Base-by-base conservation (phyloP, 257 asterid species). In the Solanum chmielewskii region DNA sequence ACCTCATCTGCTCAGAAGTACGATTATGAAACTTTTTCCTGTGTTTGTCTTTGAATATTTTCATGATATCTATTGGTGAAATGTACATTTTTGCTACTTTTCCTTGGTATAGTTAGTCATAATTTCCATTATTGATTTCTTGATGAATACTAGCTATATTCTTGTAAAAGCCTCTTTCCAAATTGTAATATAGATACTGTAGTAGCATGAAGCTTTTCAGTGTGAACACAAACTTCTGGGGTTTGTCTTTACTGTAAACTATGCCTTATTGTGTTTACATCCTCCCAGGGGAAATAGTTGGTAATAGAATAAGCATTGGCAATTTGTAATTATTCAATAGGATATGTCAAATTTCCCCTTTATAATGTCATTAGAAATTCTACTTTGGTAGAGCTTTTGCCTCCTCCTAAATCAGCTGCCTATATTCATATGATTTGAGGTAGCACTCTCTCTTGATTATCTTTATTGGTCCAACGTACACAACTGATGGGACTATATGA, bases 1-100 rank as follows among this genome's bases (percentile, higher is more conserved):
- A 4, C 99, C 99, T 68, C 99, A 97, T 93, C 97, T 97, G 62
- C 93, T 97, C 41, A 93, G 99, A 93, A 96, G 99, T 97, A 97
- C 84, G 92, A 76, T 76, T 85, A 91, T 88, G 88, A 77, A 80
- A 85, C 89, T 81, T 74, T 25, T 73, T 23, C 88, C 83, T 77
- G 87, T 89, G 84, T 78, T 85, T 90, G 42, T 87, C 88, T 83
- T 87, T 90, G 78, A 49, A 62, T 86, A 11, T 64, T 88, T 31
- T 5, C 29, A 31, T 11, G 85, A 49, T 52, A 49, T 77, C 69
- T 20, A 31, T 81, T 49, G 45, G 18, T 81, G 85, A 81, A 81
- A 29, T 81, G 44, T 49, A 31, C 12, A 49, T 80, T n/a, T 80
- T 78, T 27, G 47, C 68, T 47, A 35, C 68, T 80, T 29, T 80